Base-by-base conservation (phyloP, 495 filamentous ascomycete species). In the Amorphotheca resinae region DNA sequence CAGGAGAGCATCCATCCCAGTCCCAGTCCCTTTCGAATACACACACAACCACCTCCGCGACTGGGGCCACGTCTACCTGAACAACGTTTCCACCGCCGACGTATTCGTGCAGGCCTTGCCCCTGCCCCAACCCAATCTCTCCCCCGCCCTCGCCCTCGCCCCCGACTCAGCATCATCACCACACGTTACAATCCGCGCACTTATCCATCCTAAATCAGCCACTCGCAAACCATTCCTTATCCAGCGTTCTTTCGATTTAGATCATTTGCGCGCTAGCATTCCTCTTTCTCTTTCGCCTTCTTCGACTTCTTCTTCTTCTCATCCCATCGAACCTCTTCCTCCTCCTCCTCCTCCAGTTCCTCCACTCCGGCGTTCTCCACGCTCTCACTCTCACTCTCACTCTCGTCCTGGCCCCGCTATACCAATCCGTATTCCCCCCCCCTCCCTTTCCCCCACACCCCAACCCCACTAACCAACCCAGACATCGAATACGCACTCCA, bases 401-500 rank as follows among this genome's bases (percentile, higher is more conserved):
- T 30, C 22, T 14, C 9, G 30, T 28, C 18, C 9, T 22, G 36
- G 14, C 12, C 16, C 14, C 15, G 59, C 62, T 2, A 49, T 69
- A 18, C 69, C 67, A 1, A 65, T 74, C 26, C 65, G 69, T 73
- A 52, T 63, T 15, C 28, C 25, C 17, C 25, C 33, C 25, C 7
- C 31, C 14, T 11, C n/a, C 26, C 9, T 28, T 22, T 17, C 8
- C 28, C 37, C 4, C 11, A 22, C 11, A 12, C 1, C 23, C 20
- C 21, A 15, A 26, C 14, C 23, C 7, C 2, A 17, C 25, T 2
- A 15, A 16, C 38, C 22, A n/a, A n/a, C 17, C 20, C 36, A 75
- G 73, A 76, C 40, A 51, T 67, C 1, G 57, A 61, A 25, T 73
- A 75, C 46, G 70, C 68, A 0, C 58, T 63, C 0, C 60, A 64